A percentile compares a stretch with the other conserved stretches of the same genome.
Evolutionary conservation across 352 stramenopile species (phyloP).

Genomic region (Globisporangium canariense): DNA sequence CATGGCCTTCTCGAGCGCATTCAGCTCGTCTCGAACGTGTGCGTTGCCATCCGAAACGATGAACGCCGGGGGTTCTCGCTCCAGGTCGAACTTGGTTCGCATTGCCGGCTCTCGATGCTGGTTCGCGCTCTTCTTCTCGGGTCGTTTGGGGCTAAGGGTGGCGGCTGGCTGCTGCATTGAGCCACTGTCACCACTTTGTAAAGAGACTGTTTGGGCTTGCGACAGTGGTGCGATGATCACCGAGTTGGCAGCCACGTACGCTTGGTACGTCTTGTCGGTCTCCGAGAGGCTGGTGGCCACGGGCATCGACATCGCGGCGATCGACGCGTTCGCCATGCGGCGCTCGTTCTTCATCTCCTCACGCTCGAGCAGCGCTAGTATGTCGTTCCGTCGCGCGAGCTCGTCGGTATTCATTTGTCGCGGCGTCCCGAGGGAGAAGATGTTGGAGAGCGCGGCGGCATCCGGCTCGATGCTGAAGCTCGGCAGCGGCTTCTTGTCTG

Average conservation of each 20-base stretch:
- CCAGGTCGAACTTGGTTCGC: conserved; percentile 48
- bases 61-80: conserved; percentile 30
- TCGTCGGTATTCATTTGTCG: conserved; percentile 45
- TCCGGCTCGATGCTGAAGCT: conserved; percentile 19
- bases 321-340: conserved; percentile 27
- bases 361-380: conserved; percentile 44
- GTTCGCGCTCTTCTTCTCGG: conserved; percentile 11
- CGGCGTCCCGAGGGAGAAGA: conserved; percentile 59
- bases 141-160: conserved; percentile 13
- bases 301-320: conserved; percentile 30
- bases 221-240: conserved; percentile 16
- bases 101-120: conserved; percentile 2
- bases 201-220: background rate
- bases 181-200: background rate
- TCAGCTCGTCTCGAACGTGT: conserved; percentile 23
- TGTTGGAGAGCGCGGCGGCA: conserved; percentile 41
- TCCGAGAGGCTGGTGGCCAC: conserved; percentile 14
- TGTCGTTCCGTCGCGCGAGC: conserved; percentile 44
- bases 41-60: conserved; percentile 33
- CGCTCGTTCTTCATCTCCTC: conserved; percentile 26
- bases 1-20: conserved; percentile 21
- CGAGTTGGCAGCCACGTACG: conserved; percentile 40
- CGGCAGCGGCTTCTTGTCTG: conserved; percentile 6
- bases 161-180: background rate
- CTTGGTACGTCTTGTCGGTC: conserved; percentile 30